Conservation (phyloP, 441 rosid species). For the Metrosideros polymorpha region DNA sequence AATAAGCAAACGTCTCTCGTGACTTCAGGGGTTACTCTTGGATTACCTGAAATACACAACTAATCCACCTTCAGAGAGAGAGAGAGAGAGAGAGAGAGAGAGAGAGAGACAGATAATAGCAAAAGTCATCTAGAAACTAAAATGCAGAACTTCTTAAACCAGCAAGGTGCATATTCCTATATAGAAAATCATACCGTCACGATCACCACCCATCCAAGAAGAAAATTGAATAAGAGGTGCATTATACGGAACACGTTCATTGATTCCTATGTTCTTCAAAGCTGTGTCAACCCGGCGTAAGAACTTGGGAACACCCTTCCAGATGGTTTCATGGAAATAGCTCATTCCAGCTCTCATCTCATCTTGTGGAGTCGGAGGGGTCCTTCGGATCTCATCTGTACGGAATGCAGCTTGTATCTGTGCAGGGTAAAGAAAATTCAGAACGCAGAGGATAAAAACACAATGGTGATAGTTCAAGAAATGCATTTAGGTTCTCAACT, state of each 20-base stretch:
- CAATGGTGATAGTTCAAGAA: neutral
- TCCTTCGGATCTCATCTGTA: slow-evolving; percentile 92
- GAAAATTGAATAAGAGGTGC: slow-evolving; percentile 62
- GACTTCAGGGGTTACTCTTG: slow-evolving; percentile 72
- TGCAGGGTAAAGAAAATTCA: neutral
- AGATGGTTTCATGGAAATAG: slow-evolving; percentile 75
- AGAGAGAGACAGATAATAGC: neutral
- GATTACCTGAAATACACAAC: slow-evolving; percentile 30
- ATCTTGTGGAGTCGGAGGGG: slow-evolving; percentile 95
- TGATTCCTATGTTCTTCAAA: slow-evolving; percentile 64
- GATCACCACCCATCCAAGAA: slow-evolving; percentile 19
- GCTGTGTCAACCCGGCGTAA: slow-evolving; percentile 63
- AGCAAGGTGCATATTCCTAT: neutral
- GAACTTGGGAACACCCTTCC: slow-evolving; percentile 74
- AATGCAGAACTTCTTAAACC: neutral
- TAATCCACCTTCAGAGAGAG: neutral
- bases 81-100: neutral
- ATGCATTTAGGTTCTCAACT: neutral
- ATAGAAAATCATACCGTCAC: slow-evolving; percentile 8
- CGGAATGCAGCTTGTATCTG: slow-evolving; percentile 99
- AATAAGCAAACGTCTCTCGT: slow-evolving; percentile 71
- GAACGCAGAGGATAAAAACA: neutral
- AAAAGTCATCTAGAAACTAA: neutral
- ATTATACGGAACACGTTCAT: slow-evolving; percentile 72
- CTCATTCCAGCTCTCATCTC: slow-evolving; percentile 92